These are phyloP conservation scores for Curvularia eragrostidis DNA, from an alignment of 2,329 filamentous ascomycete species.

Conservation along the genomic window DNA sequence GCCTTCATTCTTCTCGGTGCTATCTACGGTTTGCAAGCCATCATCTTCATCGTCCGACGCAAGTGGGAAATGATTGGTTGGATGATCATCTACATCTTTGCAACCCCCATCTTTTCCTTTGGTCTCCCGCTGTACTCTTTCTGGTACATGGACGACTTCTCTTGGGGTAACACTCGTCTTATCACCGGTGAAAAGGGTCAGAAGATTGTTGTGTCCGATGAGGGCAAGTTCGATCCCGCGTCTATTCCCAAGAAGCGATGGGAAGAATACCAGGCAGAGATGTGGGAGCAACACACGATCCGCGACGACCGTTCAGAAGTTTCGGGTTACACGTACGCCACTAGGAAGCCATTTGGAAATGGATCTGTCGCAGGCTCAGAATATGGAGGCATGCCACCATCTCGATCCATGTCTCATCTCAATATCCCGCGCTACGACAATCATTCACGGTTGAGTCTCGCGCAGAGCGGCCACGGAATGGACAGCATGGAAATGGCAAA, in stretches of 20 bases:
- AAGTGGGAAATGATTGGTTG: conserved; percentile 99
- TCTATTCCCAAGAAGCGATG: conserved; percentile 97
- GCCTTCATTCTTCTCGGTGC: conserved; percentile 89
- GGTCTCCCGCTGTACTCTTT: conserved; percentile 92
- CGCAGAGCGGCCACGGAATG: conserved; percentile 63
- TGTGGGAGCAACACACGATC: conserved; percentile 95
- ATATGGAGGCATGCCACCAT: conserved; percentile 65
- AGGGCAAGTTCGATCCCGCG: conserved; percentile 94
- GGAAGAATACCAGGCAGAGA: conserved; percentile 98
- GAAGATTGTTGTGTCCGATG: conserved; percentile 91
- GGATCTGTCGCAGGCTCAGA: conserved; percentile 60
- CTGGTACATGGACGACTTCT: conserved; percentile 99
- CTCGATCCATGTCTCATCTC: conserved; percentile 65
- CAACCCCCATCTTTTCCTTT: conserved; percentile 90
- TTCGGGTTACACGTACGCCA: conserved; percentile 94
- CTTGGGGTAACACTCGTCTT: conserved; percentile 98
- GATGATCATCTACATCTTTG: conserved; percentile 95
- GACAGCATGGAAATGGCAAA: conserved; percentile 71
- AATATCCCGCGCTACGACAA: conserved; percentile 61
- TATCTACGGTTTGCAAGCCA: conserved; percentile 96
- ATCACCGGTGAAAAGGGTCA: conserved; percentile 93
- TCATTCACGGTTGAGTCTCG: conserved; percentile 60
- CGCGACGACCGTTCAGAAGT: conserved; percentile 82
- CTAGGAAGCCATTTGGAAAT: conserved; percentile 69
- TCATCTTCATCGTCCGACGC: conserved; percentile 94